phyloP scores from a whole-genome alignment of 2,329 filamentous ascomycete species.

The Colletotrichum agaves region DNA sequence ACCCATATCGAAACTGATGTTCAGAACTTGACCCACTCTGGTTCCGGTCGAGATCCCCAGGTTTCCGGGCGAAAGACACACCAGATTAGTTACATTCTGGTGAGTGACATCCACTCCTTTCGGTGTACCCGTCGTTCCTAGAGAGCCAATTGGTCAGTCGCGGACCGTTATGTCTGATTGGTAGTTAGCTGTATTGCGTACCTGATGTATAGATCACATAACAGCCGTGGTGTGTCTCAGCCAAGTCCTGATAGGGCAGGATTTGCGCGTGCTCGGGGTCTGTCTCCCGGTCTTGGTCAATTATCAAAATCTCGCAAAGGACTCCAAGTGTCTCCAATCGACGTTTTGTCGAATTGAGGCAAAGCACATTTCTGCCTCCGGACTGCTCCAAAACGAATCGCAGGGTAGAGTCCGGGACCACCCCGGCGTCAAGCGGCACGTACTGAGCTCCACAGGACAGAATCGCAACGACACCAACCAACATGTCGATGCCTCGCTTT shows the following conservation, averaged over 20 bases:
- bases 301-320: not conserved
- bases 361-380: constrained; percentile 56
- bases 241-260: constrained; percentile 40
- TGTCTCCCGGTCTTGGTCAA: constrained; percentile 25
- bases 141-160: not conserved
- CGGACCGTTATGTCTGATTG: not conserved
- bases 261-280: constrained; percentile 6
- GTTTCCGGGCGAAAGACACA: constrained; percentile 41
- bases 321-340: constrained; percentile 13
- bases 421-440: constrained; percentile 67
- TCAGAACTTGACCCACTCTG: constrained; percentile 65
- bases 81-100: constrained; percentile 32
- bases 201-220: constrained; percentile 68
- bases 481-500: constrained; percentile 65
- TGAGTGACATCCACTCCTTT: constrained; percentile 70
- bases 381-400: constrained; percentile 60
- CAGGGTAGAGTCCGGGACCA: constrained; percentile 61
- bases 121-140: constrained; percentile 62
- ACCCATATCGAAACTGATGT: constrained; percentile 72
- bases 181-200: not conserved
- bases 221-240: constrained; percentile 52
- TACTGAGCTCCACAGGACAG: constrained; percentile 69
- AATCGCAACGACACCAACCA: constrained; percentile 66
- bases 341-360: constrained; percentile 46
- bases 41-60: constrained; percentile 61